Evolutionary conservation across 208 protist species (phyloP).

Genomic region (Giardia muris): DNA sequence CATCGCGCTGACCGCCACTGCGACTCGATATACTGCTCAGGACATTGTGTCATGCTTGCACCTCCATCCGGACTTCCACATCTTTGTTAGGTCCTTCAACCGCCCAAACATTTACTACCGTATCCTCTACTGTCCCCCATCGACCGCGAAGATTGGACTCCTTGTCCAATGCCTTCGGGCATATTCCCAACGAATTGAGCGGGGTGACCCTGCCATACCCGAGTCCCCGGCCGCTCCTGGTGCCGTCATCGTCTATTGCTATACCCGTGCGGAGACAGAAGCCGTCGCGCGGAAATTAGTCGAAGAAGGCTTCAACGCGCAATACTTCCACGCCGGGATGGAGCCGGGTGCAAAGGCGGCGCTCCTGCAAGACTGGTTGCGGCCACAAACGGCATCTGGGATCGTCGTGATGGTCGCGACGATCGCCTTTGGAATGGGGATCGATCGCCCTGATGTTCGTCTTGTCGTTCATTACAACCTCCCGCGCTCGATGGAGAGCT

Average conservation of each 20-base stretch:
- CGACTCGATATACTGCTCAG: background rate
- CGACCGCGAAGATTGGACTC: background rate
- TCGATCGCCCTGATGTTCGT: background rate
- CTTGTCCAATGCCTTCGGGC: background rate
- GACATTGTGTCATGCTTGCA: background rate
- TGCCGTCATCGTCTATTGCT: slow-evolving; percentile 12
- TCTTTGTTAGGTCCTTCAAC: slow-evolving; percentile 16
- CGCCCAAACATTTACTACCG: slow-evolving; percentile 6
- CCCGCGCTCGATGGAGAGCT: background rate
- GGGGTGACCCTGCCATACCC: background rate
- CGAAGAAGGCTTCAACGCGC: background rate
- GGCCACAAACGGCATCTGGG: background rate
- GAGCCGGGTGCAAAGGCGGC: background rate
- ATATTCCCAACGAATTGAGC: background rate
- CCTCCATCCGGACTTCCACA: background rate
- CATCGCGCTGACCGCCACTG: slow-evolving; percentile 12
- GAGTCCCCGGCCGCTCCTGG: background rate
- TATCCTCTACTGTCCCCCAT: background rate
- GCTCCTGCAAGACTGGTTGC: background rate
- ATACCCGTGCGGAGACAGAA: background rate
- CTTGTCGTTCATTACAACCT: slow-evolving; percentile 17
- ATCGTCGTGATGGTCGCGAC: background rate
- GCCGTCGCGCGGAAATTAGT: background rate
- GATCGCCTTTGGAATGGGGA: slow-evolving; percentile 17
- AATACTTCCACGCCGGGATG: background rate